Conservation (phyloP, 2,329 filamentous ascomycete genomes). For the Thielaviopsis cerberus region DNA sequence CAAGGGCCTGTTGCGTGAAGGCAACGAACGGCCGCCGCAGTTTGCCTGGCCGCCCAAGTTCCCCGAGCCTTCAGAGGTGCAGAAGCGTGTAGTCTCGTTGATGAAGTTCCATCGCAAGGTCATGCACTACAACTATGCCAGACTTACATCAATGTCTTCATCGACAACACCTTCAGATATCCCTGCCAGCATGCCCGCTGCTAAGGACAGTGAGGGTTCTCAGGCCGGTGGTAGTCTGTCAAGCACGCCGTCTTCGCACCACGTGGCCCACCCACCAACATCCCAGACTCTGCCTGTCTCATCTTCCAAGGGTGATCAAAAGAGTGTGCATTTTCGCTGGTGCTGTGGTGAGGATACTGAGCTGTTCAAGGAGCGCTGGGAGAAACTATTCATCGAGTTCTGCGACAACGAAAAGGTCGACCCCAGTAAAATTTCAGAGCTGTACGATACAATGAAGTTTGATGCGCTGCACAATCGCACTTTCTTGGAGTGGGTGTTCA, state of each 20-base stretch:
- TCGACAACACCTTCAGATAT: background rate
- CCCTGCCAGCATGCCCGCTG: background rate
- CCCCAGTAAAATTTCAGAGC: constrained; percentile 92
- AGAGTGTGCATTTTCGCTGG: constrained; percentile 40
- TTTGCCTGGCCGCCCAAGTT: constrained; percentile 97
- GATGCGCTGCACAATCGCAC: constrained; percentile 91
- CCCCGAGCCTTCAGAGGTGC: constrained; percentile 83
- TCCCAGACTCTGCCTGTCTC: background rate
- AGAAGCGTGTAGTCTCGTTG: constrained; percentile 75
- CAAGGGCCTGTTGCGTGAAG: constrained; percentile 76
- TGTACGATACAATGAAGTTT: constrained; percentile 99
- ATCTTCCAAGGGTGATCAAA: constrained; percentile 6
- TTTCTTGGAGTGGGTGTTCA: constrained; percentile 95
- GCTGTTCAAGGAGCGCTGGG: constrained; percentile 90
- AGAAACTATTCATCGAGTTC: constrained; percentile 93
- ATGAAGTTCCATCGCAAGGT: constrained; percentile 96
- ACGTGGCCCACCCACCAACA: background rate
- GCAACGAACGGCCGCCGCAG: constrained; percentile 80
- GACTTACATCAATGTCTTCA: constrained; percentile 37
- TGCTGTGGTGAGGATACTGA: constrained; percentile 91
- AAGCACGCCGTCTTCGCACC: constrained; percentile 5
- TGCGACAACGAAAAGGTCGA: constrained; percentile 95
- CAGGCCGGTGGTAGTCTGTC: constrained; percentile 28
- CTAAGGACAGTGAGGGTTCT: constrained; percentile 15
- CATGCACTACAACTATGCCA: constrained; percentile 85